Percentiles rank a stretch among this genome's conserved stretches.
Conservation (phyloP, 257 asterid genomes). For the Sherardia arvensis region DNA sequence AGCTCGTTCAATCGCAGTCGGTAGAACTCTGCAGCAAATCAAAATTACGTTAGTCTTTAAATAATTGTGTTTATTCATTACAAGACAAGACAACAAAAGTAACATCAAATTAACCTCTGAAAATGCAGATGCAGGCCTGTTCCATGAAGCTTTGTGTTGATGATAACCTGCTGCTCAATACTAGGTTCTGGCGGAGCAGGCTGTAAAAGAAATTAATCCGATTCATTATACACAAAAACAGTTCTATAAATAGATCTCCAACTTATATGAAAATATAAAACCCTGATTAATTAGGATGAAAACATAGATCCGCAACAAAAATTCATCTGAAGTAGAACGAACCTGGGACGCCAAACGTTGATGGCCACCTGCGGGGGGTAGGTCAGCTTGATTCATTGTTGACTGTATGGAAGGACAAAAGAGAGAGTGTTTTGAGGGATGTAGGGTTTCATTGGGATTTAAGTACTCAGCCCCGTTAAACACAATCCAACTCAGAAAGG, state of each 20-base stretch:
- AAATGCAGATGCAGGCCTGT: slow-evolving; percentile 64
- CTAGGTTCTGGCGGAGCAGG: slow-evolving; percentile 61
- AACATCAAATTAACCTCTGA: slow-evolving; percentile 63
- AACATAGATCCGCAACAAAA: too few species aligned
- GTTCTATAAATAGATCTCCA: too few species aligned
- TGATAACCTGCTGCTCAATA: slow-evolving; percentile 83
- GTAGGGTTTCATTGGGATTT: too few species aligned
- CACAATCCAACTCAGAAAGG: too few species aligned
- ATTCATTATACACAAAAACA: slow-evolving; percentile 5
- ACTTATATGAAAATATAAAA: slow-evolving; percentile 8
- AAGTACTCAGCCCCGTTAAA: too few species aligned
- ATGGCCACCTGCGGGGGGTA: too few species aligned
- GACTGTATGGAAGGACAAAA: too few species aligned
- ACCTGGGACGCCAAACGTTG: too few species aligned
- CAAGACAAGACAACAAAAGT: not conserved
- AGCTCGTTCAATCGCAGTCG: slow-evolving; percentile 88
- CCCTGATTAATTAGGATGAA: slow-evolving; percentile 91
- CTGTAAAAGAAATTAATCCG: slow-evolving; percentile 38
- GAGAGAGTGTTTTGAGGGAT: too few species aligned
- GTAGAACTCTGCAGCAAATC: slow-evolving; percentile 62
- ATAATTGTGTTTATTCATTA: not conserved
- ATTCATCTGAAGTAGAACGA: too few species aligned
- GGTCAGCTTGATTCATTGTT: too few species aligned
- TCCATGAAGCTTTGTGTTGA: slow-evolving; percentile 67
- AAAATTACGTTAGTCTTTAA: slow-evolving; percentile 6